Evolutionary conservation across 192 early-diverging fungal species (phyloP), one percentile per base, ranked within the genome.

Genomic region (Entomortierella lignicola): DNA sequence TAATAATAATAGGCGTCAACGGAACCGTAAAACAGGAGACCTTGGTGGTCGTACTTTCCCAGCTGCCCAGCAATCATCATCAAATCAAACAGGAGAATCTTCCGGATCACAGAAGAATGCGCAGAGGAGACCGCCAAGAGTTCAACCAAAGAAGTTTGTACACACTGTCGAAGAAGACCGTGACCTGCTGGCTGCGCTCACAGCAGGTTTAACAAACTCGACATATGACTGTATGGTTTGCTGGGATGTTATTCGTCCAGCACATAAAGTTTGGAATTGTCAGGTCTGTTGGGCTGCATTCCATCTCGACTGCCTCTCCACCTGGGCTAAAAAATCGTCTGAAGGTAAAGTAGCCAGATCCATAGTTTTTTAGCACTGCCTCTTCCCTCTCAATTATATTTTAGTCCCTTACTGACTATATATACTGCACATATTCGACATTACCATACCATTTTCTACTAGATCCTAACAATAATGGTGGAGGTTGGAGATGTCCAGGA

Each of bases 221-320:
- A 82, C 89, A 0, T 97, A 97, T 82, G 96, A 99, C 69, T 99
- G 97, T 85, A 95, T 98, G 95, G 91, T 99, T 11, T 99, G 97
- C 83, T 96, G 92, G 87, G 96, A 99, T 83, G 81, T 82, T 21
- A 86, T 99, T 55, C 84, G 88, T 50, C 85, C 82, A 13, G 85
- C 84, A 8, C 88, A 97, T 74, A 83, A 82, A 31, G 89, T 90
- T 10, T 99, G 97, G 97, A 88, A 86, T 50, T 99, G 97, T 84
- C 82, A 88, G 72, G 81, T 81, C 50, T 97, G 96, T 84, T 97
- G 89, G 89, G 94, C 93, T 15, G 89, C 96, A 3, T 98, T 97
- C 74, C 97, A 99, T 77, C 77, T 97, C 8, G 85, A 91, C 20
- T 98, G 97, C 83, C 83, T 94, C 11, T 83, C 90, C 39, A 89